Evolutionary conservation across 1,284 basidiomycete genomes (phyloP).

Genomic region (Boletus mariae): DNA sequence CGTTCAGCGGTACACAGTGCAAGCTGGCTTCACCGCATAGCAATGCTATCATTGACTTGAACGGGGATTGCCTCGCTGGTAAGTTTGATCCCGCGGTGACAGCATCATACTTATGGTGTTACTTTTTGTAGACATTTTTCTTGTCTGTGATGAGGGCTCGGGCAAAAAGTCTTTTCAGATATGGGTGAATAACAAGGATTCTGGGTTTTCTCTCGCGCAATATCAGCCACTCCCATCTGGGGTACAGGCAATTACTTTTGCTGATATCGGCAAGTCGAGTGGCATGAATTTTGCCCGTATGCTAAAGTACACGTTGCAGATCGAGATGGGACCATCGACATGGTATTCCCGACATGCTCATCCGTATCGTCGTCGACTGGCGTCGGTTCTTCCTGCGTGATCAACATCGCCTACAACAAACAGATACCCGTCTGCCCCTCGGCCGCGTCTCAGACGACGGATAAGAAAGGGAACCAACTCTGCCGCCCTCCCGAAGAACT

Average conservation of each 20-base stretch:
- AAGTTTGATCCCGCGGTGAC: conserved; percentile 12
- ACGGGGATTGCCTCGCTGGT: conserved; percentile 96
- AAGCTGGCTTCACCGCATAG: conserved; percentile 84
- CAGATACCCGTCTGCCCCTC: conserved; percentile 81
- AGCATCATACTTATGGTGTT: background rate
- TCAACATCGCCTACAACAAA: conserved; percentile 93
- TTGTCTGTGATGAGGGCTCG: conserved; percentile 73
- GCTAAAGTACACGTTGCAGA: conserved; percentile 44
- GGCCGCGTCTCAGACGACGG: conserved; percentile 43
- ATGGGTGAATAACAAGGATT: conserved; percentile 82
- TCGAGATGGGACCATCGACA: conserved; percentile 94
- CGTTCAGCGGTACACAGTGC: conserved; percentile 66
- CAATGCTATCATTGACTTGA: conserved; percentile 92
- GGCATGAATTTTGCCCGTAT: background rate
- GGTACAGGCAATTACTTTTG: conserved; percentile 81
- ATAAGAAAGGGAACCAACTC: conserved; percentile 46
- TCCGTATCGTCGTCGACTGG: conserved; percentile 65
- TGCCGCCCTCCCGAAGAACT: conserved; percentile 81
- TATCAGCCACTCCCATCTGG: conserved; percentile 73
- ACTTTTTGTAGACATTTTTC: conserved; percentile 69
- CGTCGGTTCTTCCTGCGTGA: conserved; percentile 69
- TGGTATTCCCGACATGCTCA: conserved; percentile 86
- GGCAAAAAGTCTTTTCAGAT: conserved; percentile 75
- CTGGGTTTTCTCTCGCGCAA: conserved; percentile 71
- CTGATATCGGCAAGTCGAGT: conserved; percentile 74